Conservation (phyloP, 495 filamentous ascomycete species). For the Hypoxylon perforatum region DNA sequence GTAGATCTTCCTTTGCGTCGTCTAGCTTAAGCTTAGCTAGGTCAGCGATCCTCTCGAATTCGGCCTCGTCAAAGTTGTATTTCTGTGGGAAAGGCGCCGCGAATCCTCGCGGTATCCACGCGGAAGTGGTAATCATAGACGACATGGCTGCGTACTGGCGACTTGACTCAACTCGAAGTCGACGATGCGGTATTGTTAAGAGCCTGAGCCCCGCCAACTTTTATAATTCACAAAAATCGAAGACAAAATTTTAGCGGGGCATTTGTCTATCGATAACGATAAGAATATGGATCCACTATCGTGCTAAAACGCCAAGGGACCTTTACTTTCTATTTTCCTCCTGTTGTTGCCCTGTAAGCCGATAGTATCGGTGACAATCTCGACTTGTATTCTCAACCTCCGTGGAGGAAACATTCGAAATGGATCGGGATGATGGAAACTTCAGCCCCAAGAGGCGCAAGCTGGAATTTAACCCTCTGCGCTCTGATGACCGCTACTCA, state of each 20-base stretch:
- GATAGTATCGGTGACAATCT: constrained; percentile 1
- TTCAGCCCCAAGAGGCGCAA: constrained; percentile 70
- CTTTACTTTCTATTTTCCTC: constrained; percentile 23
- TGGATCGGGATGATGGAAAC: constrained; percentile 57
- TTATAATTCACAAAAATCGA: constrained; percentile 38
- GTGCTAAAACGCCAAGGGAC: background rate
- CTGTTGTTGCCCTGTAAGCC: constrained; percentile 4
- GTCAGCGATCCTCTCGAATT: constrained; percentile 88
- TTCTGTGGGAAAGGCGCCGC: constrained; percentile 90
- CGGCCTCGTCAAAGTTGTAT: constrained; percentile 91
- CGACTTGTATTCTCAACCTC: background rate
- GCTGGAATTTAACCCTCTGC: constrained; percentile 67
- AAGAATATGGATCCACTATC: background rate
- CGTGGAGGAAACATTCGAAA: constrained; percentile 33
- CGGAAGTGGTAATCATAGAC: constrained; percentile 90
- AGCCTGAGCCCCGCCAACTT: constrained; percentile 43
- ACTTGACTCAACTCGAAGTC: background rate
- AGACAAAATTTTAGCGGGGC: constrained; percentile 44
- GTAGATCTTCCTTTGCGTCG: constrained; percentile 87
- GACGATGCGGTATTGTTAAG: constrained; percentile 9
- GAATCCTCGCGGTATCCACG: constrained; percentile 95
- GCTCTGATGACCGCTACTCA: constrained; percentile 66
- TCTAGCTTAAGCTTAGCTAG: constrained; percentile 92
- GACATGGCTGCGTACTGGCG: constrained; percentile 22
- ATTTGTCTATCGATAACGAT: constrained; percentile 42